These are phyloP conservation scores for Lipomyces starkeyi DNA, from an alignment of 805 yeast genomes.

Conservation along the genomic window DNA sequence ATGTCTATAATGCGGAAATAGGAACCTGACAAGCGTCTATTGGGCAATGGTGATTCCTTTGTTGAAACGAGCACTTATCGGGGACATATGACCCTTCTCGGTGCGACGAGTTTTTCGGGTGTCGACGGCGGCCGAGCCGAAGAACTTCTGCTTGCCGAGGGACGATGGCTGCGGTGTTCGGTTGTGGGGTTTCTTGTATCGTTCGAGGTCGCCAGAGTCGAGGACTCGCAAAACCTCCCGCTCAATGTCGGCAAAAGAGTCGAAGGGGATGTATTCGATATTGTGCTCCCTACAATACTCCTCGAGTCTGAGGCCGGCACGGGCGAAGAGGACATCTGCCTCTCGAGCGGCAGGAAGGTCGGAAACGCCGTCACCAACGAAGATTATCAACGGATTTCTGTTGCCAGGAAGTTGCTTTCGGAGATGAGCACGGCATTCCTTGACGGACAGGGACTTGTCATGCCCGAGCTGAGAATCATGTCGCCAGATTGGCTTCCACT, in stretches of 20 bases:
- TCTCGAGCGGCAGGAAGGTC: slow-evolving; percentile 54
- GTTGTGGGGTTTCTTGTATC: slow-evolving; percentile 35
- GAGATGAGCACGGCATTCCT: slow-evolving; percentile 46
- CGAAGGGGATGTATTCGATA: slow-evolving; percentile 52
- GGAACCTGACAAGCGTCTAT: not conserved
- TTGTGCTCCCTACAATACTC: slow-evolving; percentile 50
- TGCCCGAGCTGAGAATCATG: slow-evolving; percentile 54
- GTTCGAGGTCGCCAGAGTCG: slow-evolving; percentile 36
- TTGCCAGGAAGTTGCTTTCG: slow-evolving; percentile 37
- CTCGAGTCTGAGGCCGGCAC: slow-evolving; percentile 51
- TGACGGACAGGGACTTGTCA: slow-evolving; percentile 52
- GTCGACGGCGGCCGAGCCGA: slow-evolving; percentile 22
- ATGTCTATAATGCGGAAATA: not conserved
- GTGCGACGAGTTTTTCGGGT: slow-evolving; percentile 30
- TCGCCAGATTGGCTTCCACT: slow-evolving; percentile 52
- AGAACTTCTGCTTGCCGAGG: slow-evolving; percentile 16
- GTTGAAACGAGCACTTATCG: slow-evolving; percentile 23
- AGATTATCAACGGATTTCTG: slow-evolving; percentile 52
- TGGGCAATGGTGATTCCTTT: slow-evolving; percentile 25
- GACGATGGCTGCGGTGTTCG: slow-evolving; percentile 10
- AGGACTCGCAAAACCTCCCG: slow-evolving; percentile 42
- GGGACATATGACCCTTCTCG: slow-evolving; percentile 26
- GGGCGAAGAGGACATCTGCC: slow-evolving; percentile 54
- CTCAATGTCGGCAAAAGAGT: slow-evolving; percentile 50
- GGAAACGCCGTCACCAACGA: slow-evolving; percentile 65